These are phyloP conservation scores for Chaetomium tenue DNA, from an alignment of 495 filamentous ascomycete species.

Conservation along the genomic window DNA sequence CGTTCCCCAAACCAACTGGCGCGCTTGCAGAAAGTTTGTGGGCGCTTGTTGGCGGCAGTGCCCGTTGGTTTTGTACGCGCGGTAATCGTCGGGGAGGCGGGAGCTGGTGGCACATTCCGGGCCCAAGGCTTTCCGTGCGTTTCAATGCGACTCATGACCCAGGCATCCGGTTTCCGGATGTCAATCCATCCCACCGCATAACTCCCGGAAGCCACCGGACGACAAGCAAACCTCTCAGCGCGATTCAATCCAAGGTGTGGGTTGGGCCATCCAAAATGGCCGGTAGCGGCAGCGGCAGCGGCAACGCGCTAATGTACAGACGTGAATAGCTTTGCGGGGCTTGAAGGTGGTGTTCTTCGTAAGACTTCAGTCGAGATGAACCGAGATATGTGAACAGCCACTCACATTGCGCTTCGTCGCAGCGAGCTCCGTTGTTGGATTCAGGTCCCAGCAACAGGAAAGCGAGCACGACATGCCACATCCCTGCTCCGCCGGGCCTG, in stretches of 20 bases:
- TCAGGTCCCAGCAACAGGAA: background rate
- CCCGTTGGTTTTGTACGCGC: background rate
- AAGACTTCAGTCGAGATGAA: background rate
- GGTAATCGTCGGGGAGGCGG: background rate
- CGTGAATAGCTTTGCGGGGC: background rate
- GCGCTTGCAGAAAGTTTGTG: background rate
- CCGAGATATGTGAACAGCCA: background rate
- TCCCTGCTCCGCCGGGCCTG: background rate
- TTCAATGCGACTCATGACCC: constrained; percentile 18
- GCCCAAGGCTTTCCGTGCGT: background rate
- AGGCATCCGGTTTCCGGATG: background rate
- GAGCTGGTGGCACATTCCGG: no score
- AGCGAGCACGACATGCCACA: background rate
- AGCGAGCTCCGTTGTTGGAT: background rate
- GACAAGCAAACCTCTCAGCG: background rate
- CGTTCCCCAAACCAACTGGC: background rate
- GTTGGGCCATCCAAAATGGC: constrained; percentile 2
- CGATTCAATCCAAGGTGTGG: background rate
- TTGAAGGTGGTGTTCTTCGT: background rate
- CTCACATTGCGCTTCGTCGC: background rate
- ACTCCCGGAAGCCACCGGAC: background rate
- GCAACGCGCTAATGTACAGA: background rate
- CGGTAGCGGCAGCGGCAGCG: background rate
- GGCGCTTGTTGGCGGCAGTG: constrained; percentile 3
- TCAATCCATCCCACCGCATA: background rate